Evolutionary conservation across 495 filamentous ascomycete genomes (phyloP), one percentile per base, ranked within the genome.

Genomic region (Ascobolus immersus): DNA sequence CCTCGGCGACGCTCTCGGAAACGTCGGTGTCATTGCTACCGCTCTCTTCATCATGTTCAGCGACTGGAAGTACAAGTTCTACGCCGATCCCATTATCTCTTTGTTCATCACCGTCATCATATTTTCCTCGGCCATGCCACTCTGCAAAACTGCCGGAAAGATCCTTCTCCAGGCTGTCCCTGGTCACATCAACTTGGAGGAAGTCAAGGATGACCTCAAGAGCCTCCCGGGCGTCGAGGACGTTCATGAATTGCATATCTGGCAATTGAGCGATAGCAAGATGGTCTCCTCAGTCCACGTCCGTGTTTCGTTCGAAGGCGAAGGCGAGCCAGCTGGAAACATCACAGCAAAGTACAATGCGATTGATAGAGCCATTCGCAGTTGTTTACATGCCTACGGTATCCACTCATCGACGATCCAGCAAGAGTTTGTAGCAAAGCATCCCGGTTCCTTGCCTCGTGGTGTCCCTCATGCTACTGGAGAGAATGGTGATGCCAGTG

Each of bases 331-430:
- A 43, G 67, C 69, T 27, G 69, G 70, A 4, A 74, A 67, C 1
- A 14, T n/a, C 14, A 14, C 11, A n/a, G 71, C 72, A 48, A 61
- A 69, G 34, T 96, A 92, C 49, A 96, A 94, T 89, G 60, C 67
- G 32, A 67, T 96, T 20, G 79, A 80, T 8, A 65, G 62, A 30
- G 67, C 67, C 37, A 73, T 89, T 13, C 60, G 81, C 10, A 67
- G 65, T 23, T 96, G 86, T 49, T 64, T 96, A 12, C 86, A 94
- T 47, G 86, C 69, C 11, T 90, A 90, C 43, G 86, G 86, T 10
- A 93, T 96, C 39, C 86, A 94, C 55, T 86, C 77, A n/a, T 80
- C 78, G 3, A 96, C 86, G 5, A 93, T 96, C 40, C 86, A 96
- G 54, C 89, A 89, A 2, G 86, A 96, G 49, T 96, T 43, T 86